Evolutionary conservation across 495 filamentous ascomycete genomes (phyloP).

Genomic region (Talaromyces proteolyticus): DNA sequence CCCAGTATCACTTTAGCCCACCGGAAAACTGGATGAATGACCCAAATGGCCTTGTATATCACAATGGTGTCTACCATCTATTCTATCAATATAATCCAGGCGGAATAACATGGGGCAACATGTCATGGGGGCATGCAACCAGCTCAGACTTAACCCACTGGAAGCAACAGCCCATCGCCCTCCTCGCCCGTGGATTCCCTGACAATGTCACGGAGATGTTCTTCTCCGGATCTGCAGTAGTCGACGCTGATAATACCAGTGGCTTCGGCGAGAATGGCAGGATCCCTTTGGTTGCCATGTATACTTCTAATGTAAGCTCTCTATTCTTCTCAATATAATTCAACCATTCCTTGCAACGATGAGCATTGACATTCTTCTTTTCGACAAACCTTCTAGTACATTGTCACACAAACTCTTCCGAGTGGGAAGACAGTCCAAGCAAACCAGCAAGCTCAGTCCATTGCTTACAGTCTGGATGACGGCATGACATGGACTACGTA

Average conservation of each 20-base stretch:
- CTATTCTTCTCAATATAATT: too few relatives aligned
- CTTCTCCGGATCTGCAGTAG: constrained; percentile 48
- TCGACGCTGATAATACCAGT: constrained; percentile 52
- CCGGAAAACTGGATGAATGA: constrained; percentile 53
- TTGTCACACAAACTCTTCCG: constrained; percentile 13
- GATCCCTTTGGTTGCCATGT: constrained; percentile 50
- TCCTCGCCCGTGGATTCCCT: constrained; percentile 34
- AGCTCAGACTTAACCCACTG: constrained; percentile 34
- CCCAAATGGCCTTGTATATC: constrained; percentile 49
- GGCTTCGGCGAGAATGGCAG: constrained; percentile 46
- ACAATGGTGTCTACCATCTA: constrained; percentile 28
- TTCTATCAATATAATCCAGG: constrained; percentile 37
- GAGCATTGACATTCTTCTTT: neutral
- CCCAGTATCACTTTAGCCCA: constrained; percentile 47
- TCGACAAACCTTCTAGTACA: constrained; percentile 9
- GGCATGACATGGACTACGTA: constrained; percentile 45
- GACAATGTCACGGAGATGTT: constrained; percentile 39
- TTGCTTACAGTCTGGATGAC: constrained; percentile 51
- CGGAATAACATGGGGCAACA: constrained; percentile 24
- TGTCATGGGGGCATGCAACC: constrained; percentile 38
- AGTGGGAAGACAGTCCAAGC: constrained; percentile 21
- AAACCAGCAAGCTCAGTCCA: constrained; percentile 44
- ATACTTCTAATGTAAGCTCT: constrained; percentile 42
- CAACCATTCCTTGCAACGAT: too few relatives aligned
- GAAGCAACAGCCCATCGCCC: constrained; percentile 28